Evolutionary conservation across 208 protist genomes (phyloP), one percentile per base, ranked within the genome.

Genomic region (Trypanosoma grayi): DNA sequence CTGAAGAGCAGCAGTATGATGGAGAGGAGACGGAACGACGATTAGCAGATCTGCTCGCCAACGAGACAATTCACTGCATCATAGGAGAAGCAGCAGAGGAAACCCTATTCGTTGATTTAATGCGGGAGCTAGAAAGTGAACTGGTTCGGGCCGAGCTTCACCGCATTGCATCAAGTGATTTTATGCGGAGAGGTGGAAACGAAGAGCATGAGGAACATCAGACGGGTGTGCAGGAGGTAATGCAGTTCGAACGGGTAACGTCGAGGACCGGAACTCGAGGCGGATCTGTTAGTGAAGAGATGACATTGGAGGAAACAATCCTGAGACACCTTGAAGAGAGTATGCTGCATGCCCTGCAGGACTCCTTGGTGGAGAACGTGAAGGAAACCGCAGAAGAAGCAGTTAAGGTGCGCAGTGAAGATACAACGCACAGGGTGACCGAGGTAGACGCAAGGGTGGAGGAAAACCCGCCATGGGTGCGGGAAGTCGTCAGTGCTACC

Each of bases 1-100:
- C 16, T 18, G 8, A 16, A 16, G 2, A 18, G 43, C 14, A 20
- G 8, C 2, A 41, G 0, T 1, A 16, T 46, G 20, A 8, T 11
- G 22, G 40, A 27, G 57, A 45, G 24, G 37, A 43, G 8, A 45
- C 36, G 14, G 8, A 40, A 4, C 2, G 57, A 28, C 50, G 22
- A 4, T 24, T 85, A n/a, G 18, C 44, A 2, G 46, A 66, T 51
- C 24, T 62, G 1, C 54, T 85, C 25, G 57, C 59, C 18, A 72
- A 57, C 14, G 79, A 85, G 39, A 58, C 62, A 27, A 68, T 85
- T 59, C 72, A 78, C 44, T 68, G 52, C 40, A 62, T 85, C 36
- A 61, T 85, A 25, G 79, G 71, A 5, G 67, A 70, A 27, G 58
- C 56, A 37, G 36, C 41, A n/a, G 79, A 79, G 55, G 51, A 46